phyloP scores from a whole-genome alignment of 2,329 filamentous ascomycete genomes.

The Nemania sp. region DNA sequence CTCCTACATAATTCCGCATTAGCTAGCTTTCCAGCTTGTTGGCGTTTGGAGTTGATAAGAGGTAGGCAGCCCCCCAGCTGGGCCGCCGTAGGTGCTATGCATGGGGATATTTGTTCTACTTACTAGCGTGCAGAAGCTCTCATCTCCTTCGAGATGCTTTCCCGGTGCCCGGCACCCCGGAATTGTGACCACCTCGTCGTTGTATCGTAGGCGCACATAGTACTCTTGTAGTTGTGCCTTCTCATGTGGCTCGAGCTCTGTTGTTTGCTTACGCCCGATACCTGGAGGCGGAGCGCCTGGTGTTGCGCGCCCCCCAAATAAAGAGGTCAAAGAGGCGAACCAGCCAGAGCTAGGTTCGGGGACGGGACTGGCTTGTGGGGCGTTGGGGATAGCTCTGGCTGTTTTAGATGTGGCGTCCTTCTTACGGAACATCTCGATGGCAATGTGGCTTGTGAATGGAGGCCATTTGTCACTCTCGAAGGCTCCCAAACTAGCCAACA shows the following conservation, averaged over 20 bases:
- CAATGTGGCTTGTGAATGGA: slow-evolving; percentile 91
- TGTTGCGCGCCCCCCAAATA: slow-evolving; percentile 36
- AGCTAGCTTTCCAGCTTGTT: neutral
- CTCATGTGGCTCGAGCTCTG: slow-evolving; percentile 68
- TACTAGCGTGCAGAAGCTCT: slow-evolving; percentile 90
- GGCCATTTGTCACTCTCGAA: slow-evolving; percentile 84
- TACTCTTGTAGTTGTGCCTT: slow-evolving; percentile 75
- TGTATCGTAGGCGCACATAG: slow-evolving; percentile 92
- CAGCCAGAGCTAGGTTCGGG: slow-evolving; percentile 43
- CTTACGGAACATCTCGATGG: slow-evolving; percentile 86
- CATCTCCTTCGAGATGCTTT: slow-evolving; percentile 87
- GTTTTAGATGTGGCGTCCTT: slow-evolving; percentile 44
- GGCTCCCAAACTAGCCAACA: slow-evolving; percentile 82
- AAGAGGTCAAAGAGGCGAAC: slow-evolving; percentile 52
- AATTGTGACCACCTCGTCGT: slow-evolving; percentile 83
- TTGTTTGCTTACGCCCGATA: slow-evolving; percentile 71
- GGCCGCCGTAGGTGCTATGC: neutral
- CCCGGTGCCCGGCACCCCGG: slow-evolving; percentile 82
- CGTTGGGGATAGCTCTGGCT: neutral
- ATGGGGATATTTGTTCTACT: slow-evolving; percentile 47
- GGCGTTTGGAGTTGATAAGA: neutral
- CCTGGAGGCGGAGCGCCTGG: slow-evolving; percentile 54
- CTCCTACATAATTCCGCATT: slow-evolving; percentile 60
- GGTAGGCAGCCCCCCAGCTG: neutral
- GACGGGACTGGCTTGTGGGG: slow-evolving; percentile 31